Percentiles rank a stretch among this genome's conserved stretches.
These are phyloP conservation scores for Candida ponderosae DNA, from an alignment of 805 yeast species.

Conservation along the genomic window DNA sequence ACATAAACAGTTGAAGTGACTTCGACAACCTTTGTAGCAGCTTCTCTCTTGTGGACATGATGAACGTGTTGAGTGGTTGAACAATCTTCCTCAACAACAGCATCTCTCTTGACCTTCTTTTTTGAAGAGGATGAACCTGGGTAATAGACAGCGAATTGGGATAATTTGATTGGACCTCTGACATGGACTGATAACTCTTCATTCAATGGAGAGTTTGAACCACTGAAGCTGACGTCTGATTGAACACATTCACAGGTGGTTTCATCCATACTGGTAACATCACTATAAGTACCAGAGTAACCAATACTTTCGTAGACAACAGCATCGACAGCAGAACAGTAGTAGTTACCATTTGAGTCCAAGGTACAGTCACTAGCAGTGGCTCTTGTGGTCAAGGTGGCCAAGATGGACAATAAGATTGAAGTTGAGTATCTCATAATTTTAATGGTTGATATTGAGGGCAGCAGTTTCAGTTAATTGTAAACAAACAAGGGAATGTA, in stretches of 20 bases:
- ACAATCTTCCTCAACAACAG: constrained; percentile 26
- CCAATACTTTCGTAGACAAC: constrained; percentile 70
- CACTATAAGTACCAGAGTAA: constrained; percentile 74
- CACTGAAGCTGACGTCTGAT: constrained; percentile 49
- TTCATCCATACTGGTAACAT: constrained; percentile 75
- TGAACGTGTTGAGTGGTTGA: constrained; percentile 29
- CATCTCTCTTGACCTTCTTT: constrained; percentile 32
- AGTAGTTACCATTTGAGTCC: constrained; percentile 65
- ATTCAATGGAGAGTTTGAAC: constrained; percentile 70
- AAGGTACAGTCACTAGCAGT: constrained; percentile 34
- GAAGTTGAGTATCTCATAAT: constrained; percentile 16
- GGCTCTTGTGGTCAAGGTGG: constrained; percentile 12
- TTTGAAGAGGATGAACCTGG: constrained; percentile 39
- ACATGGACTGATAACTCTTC: constrained; percentile 85
- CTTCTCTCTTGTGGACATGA: constrained; percentile 48
- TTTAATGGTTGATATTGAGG: no score
- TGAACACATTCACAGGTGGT: constrained; percentile 65
- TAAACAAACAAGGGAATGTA: no score
- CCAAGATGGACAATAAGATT: constrained; percentile 13
- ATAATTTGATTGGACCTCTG: constrained; percentile 79
- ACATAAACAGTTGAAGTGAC: constrained; percentile 77
- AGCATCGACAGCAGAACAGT: constrained; percentile 66
- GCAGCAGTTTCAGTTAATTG: no score
- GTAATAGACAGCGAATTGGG: constrained; percentile 86
- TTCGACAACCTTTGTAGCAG: constrained; percentile 55